phyloP scores from a whole-genome alignment of 306 rosid species.

The Inga laurina region DNA sequence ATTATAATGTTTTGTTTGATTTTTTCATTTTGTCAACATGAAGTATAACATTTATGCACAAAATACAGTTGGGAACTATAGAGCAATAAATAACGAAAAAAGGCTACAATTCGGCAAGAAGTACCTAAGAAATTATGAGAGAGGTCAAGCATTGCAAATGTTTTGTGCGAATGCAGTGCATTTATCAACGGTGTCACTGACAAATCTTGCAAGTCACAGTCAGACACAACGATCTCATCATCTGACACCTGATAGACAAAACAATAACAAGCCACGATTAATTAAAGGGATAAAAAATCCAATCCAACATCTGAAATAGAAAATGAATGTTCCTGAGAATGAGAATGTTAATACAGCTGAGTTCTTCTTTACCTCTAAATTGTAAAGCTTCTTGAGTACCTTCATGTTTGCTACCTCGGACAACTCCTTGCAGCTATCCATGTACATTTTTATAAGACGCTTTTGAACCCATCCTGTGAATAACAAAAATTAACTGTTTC shows the following conservation, averaged over 20 bases:
- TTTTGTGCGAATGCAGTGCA: constrained; percentile 64
- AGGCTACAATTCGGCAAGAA: constrained; percentile 13
- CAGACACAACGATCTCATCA: constrained; percentile 81
- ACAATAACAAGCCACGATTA: constrained; percentile 25
- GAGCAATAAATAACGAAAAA: constrained; percentile 19
- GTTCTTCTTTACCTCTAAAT: constrained; percentile 69
- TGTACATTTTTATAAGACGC: constrained; percentile 76
- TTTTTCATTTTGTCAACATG: background rate
- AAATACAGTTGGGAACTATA: constrained; percentile 20
- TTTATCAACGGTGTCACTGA: constrained; percentile 81
- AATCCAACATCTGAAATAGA: constrained; percentile 16
- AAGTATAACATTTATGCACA: background rate
- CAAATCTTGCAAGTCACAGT: constrained; percentile 88
- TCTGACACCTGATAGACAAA: constrained; percentile 70
- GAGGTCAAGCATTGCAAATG: constrained; percentile 83
- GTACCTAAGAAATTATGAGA: constrained; percentile 92
- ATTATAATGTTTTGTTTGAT: background rate
- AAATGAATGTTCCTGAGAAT: constrained; percentile 7
- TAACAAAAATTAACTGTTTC: constrained; percentile 17
- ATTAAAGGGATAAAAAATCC: background rate
- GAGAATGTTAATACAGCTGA: constrained; percentile 5
- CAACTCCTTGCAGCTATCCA: constrained; percentile 72
- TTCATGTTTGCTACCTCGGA: constrained; percentile 74
- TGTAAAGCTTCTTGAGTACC: constrained; percentile 80
- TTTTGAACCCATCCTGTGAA: constrained; percentile 81